phyloP scores from a whole-genome alignment of 305 asterid genomes.

The Fraxinus platypoda region DNA sequence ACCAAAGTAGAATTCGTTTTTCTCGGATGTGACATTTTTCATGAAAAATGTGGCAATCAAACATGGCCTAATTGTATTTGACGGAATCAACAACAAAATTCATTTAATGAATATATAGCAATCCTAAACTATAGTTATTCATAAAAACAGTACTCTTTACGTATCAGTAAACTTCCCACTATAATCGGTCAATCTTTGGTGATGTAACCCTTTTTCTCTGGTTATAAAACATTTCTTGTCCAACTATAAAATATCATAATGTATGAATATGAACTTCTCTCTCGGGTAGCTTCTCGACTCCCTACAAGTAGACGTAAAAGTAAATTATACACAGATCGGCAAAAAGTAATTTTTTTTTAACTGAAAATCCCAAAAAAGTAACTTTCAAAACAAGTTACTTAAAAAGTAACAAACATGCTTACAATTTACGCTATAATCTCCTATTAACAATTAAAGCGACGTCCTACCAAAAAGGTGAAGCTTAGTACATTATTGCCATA shows the following conservation, averaged over 20 bases:
- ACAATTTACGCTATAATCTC: neutral
- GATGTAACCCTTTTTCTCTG: neutral
- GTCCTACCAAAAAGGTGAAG: neutral
- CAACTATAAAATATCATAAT: neutral
- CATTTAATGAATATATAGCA: neutral
- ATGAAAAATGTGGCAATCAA: too few relatives aligned
- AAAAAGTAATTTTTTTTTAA: neutral
- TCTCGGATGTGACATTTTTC: too few relatives aligned
- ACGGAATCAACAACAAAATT: neutral
- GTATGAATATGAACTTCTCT: neutral
- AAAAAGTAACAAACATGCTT: neutral
- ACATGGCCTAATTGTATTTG: neutral
- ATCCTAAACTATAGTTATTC: neutral
- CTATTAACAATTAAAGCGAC: neutral
- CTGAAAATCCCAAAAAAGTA: neutral
- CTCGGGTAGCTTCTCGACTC: slow-evolving; percentile 13
- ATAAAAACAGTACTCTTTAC: neutral
- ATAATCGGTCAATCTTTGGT: neutral
- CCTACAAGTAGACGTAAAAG: slow-evolving; percentile 18
- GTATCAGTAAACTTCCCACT: neutral
- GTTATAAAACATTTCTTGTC: neutral
- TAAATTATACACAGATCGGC: neutral
- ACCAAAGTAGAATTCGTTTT: too few relatives aligned
- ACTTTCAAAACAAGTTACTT: neutral
- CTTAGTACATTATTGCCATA: neutral